Percentiles rank a stretch among this genome's conserved stretches.
These are phyloP conservation scores for Candolleomyces eurysporus DNA, from an alignment of 768 basidiomycete genomes.

Conservation along the genomic window DNA sequence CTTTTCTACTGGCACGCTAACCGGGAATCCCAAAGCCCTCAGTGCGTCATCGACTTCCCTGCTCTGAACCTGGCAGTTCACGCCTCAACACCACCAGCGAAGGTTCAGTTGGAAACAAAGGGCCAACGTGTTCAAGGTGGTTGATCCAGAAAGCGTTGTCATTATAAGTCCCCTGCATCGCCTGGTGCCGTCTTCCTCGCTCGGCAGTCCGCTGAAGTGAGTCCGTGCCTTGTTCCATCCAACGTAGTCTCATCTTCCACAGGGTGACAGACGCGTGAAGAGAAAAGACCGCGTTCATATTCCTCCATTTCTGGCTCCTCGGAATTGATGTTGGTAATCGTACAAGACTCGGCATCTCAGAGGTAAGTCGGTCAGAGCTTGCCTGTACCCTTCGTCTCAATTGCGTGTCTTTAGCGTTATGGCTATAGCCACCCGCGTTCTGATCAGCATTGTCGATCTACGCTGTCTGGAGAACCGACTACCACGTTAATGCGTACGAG, in stretches of 20 bases:
- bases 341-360: slow-evolving; percentile 54
- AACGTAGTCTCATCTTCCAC: background rate
- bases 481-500: slow-evolving; percentile 31
- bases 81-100: background rate
- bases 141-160: slow-evolving; percentile 18
- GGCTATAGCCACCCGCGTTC: slow-evolving; percentile 43
- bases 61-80: background rate
- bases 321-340: slow-evolving; percentile 46
- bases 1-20: background rate
- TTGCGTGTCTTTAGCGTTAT: slow-evolving; percentile 35
- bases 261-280: slow-evolving; percentile 45
- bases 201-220: slow-evolving; percentile 43
- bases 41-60: too few species aligned
- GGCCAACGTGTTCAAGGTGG: too few species aligned
- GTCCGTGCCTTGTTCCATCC: slow-evolving; percentile 9
- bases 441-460: slow-evolving; percentile 50
- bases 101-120: background rate
- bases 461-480: slow-evolving; percentile 44
- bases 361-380: slow-evolving; percentile 31
- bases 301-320: slow-evolving; percentile 55
- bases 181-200: slow-evolving; percentile 23
- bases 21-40: background rate
- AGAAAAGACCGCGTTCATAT: slow-evolving; percentile 48
- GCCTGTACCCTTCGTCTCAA: background rate
- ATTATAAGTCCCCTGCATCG: slow-evolving; percentile 16